These are phyloP conservation scores for Xerocomus potaroensis DNA, from an alignment of 768 basidiomycete species.

Conservation along the genomic window DNA sequence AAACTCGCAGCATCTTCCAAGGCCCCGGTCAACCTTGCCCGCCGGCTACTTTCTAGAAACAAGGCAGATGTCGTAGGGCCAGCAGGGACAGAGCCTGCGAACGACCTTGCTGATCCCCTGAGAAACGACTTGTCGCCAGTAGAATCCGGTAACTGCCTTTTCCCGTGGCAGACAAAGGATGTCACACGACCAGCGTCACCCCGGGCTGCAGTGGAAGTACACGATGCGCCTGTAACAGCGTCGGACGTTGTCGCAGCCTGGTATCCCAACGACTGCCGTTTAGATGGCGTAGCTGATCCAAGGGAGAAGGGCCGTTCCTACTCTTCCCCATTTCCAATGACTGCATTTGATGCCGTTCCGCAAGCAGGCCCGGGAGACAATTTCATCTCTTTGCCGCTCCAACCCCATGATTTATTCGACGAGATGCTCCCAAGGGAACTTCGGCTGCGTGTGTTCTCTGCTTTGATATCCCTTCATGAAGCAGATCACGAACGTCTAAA, in stretches of 20 bases:
- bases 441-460: conserved; percentile 52
- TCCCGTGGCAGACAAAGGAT: conserved; percentile 42
- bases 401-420: conserved; percentile 59
- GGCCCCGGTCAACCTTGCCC: conserved; percentile 48
- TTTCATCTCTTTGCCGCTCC: conserved; percentile 45
- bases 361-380: conserved; percentile 40
- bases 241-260: conserved; percentile 9
- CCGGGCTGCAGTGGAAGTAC: conserved; percentile 11
- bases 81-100: conserved; percentile 2
- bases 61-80: conserved; percentile 17
- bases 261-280: conserved; percentile 15
- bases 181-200: conserved; percentile 11
- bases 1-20: conserved; percentile 42
- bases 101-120: conserved; percentile 8
- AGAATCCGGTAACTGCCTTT: conserved; percentile 34
- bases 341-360: conserved; percentile 57
- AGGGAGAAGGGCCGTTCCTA: conserved; percentile 56
- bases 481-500: conserved; percentile 48
- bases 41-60: conserved; percentile 51
- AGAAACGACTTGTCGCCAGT: conserved; percentile 19
- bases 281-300: conserved; percentile 21
- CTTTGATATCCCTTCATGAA: conserved; percentile 56
- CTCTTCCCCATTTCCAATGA: conserved; percentile 60
- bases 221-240: conserved; percentile 3
- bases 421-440: conserved; percentile 69